Base-by-base conservation (phyloP, 2,329 filamentous ascomycete genomes). In the Elsinoe necatrix region DNA sequence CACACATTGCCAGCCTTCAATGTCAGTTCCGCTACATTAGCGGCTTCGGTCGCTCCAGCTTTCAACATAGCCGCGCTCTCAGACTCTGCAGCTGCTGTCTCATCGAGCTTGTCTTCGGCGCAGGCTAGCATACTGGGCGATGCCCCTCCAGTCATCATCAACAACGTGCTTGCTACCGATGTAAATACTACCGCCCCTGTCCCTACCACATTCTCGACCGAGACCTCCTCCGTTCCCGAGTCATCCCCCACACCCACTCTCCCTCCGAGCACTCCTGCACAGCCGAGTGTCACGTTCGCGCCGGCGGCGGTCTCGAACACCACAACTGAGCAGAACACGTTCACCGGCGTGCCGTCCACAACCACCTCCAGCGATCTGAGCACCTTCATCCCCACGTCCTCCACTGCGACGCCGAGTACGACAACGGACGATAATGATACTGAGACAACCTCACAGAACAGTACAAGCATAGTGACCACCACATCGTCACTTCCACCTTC, bases 171-270 rank as follows among this genome's bases (percentile, higher is more conserved):
- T 7, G 29, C 34, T 4, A 25, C 43, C 48, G 48, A 52, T 39
- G 48, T 52, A 52, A 52, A 52, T 52, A 52, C 29, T 25, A 50
- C 45, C 16, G 12, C 16, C 45, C 45, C 45, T 31, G 4, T 16
- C 25, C 25, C 25, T 18, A 18, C 45, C 45, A n/a, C 41, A 11
- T 23, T 25, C 45, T 34, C 25, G 18, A 50, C 45, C 45, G 45
- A 34, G 23, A 18, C 45, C 23, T 23, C 23, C 43, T 34, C n/a
- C 41, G 18, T 43, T 21, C 8, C 43, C 23, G 23, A 4, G 9
- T 23, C 43, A 16, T 25, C 48, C 48, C 25, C 48, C 48, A 31
- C 16, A 34, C 48, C 48, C 18, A 21, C 48, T 25, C 16, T 23
- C 20, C 29, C 31, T 21, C 48, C 31, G n/a, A 35, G 25, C 29